Conservation (phyloP, 1,139 yeast genomes). For the Arxiozyma bovina region DNA sequence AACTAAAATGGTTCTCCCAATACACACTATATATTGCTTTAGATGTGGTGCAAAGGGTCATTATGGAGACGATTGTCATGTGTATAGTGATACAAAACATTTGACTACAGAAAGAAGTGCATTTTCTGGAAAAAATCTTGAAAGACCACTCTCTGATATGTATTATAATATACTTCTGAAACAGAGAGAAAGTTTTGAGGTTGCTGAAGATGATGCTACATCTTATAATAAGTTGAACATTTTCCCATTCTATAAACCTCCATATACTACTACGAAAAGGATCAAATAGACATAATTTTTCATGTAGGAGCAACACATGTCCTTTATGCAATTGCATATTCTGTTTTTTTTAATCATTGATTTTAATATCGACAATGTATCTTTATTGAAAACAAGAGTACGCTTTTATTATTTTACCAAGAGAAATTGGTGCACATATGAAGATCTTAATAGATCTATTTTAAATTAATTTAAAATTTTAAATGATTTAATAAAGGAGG, state of each 20-base stretch:
- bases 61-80: slow-evolving; percentile 77
- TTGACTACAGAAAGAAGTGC: slow-evolving; percentile 55
- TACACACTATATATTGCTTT: slow-evolving; percentile 52
- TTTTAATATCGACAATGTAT: not conserved
- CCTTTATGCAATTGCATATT: no score
- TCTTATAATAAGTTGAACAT: slow-evolving; percentile 5
- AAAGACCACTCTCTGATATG: slow-evolving; percentile 42
- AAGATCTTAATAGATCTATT: no score
- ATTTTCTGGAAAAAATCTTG: slow-evolving; percentile 65
- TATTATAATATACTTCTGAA: slow-evolving; percentile 37
- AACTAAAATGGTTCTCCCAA: slow-evolving; percentile 31
- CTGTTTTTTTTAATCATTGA: not conserved
- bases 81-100: slow-evolving; percentile 38
- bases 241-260: slow-evolving; percentile 13
- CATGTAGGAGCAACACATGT: not conserved
- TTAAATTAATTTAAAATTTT: no score
- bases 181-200: slow-evolving; percentile 7
- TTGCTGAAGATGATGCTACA: not conserved
- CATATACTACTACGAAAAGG: slow-evolving; percentile 6
- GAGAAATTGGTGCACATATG: no score
- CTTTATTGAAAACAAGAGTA: no score
- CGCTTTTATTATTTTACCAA: no score
- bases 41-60: slow-evolving; percentile 73
- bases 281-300: not conserved
- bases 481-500: not conserved